A percentile compares a stretch with the other conserved stretches of the same genome.
Conservation (phyloP, 2,329 filamentous ascomycete genomes). For the Atkinsonella hypoxylon region DNA sequence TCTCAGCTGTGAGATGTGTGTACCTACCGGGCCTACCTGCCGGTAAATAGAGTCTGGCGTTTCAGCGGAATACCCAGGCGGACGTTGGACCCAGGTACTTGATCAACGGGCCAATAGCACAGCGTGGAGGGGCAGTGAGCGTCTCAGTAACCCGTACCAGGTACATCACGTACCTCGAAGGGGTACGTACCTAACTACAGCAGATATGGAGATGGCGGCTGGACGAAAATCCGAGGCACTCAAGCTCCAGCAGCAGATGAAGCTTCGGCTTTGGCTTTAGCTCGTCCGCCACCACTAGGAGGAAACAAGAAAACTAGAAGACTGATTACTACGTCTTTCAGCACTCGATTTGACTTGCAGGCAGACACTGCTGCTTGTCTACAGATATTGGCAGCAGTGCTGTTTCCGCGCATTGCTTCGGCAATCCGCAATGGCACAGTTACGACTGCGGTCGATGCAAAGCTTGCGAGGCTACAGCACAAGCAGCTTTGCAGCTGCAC, state of each 20-base stretch:
- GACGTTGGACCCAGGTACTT: no score
- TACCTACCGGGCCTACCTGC: no score
- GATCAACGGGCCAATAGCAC: not conserved
- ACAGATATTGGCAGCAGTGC: not conserved
- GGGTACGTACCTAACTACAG: no score
- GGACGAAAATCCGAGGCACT: conserved; percentile 5
- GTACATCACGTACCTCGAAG: no score
- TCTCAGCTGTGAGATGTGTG: no score
- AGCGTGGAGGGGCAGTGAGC: not conserved
- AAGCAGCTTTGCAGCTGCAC: conserved; percentile 11
- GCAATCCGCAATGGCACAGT: conserved; percentile 18
- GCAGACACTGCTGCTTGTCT: not conserved
- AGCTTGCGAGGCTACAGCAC: conserved; percentile 14
- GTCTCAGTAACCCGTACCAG: no score
- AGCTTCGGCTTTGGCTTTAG: no score
- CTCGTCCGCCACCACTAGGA: no score
- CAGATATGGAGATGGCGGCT: not conserved
- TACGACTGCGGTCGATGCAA: conserved; percentile 18
- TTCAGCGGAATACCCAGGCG: no score
- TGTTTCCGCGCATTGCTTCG: conserved; percentile 1
- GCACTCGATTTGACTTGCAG: not conserved
- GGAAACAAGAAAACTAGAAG: not conserved
- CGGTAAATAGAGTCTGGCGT: no score
- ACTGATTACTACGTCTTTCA: not conserved
- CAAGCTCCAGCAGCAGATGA: not conserved